Evolutionary conservation across 805 yeast genomes (phyloP).

Genomic region (Priceomyces haplophilus): DNA sequence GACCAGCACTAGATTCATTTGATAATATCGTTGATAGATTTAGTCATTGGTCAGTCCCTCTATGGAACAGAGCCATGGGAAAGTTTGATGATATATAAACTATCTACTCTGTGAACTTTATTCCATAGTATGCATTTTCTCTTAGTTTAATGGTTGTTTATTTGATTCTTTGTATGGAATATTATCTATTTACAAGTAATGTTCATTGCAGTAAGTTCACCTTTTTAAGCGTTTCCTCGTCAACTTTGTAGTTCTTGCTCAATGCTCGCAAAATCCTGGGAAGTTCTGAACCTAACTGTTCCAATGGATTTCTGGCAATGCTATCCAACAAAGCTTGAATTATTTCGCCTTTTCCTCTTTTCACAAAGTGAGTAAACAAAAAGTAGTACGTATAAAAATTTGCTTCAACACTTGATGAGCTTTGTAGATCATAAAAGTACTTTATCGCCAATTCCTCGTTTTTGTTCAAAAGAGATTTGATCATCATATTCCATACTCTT

Average conservation of each 20-base stretch:
- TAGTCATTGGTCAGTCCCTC: slow-evolving; percentile 61
- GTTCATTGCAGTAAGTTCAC: slow-evolving; percentile 1
- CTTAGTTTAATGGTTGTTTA: background rate
- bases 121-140: background rate
- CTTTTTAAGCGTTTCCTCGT: slow-evolving; percentile 6
- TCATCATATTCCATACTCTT: slow-evolving; percentile 42
- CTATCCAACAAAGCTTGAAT: slow-evolving; percentile 39
- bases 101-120: background rate
- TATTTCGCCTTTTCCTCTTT: slow-evolving; percentile 26
- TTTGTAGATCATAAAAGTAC: slow-evolving; percentile 36
- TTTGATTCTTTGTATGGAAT: background rate
- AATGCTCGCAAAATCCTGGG: slow-evolving; percentile 31
- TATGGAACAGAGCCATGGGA: slow-evolving; percentile 72
- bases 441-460: slow-evolving; percentile 39
- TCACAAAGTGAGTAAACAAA: slow-evolving; percentile 39
- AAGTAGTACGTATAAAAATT: slow-evolving; percentile 50
- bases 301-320: slow-evolving; percentile 25
- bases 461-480: slow-evolving; percentile 25
- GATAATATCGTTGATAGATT: slow-evolving; percentile 67
- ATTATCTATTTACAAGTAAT: background rate
- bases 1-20: slow-evolving; percentile 85
- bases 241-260: slow-evolving; percentile 5
- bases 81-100: slow-evolving; percentile 22
- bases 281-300: slow-evolving; percentile 36
- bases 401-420: slow-evolving; percentile 30